phyloP scores from a whole-genome alignment of 768 basidiomycete genomes.

The Suillus variegatus region DNA sequence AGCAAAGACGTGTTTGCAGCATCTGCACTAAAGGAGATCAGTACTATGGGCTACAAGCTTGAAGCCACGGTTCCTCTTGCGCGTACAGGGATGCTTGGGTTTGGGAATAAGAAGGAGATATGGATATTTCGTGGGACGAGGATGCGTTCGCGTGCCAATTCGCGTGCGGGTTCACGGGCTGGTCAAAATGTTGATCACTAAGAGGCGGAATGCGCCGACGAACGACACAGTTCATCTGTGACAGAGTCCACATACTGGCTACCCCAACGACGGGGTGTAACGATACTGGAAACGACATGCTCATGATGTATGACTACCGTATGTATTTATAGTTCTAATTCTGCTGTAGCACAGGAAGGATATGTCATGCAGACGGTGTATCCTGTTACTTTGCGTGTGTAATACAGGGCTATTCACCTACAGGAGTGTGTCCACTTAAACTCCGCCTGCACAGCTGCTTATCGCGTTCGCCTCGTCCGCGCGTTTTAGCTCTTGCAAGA shows the following conservation, averaged over 20 bases:
- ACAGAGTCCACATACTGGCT: not conserved
- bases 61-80: constrained; percentile 69
- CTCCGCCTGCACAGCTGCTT: not conserved
- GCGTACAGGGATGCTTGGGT: constrained; percentile 35
- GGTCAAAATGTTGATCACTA: not conserved
- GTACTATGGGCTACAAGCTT: constrained; percentile 57
- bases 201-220: not conserved
- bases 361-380: not conserved
- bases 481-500: too few relatives aligned
- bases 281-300: not conserved
- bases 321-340: constrained; percentile 8
- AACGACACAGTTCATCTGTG: not conserved
- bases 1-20: constrained; percentile 60
- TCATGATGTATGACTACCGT: not conserved
- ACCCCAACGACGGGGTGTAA: not conserved
- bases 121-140: constrained; percentile 60
- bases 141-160: constrained; percentile 30
- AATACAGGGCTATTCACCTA: not conserved
- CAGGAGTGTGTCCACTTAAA: not conserved
- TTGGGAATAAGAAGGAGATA: constrained; percentile 53
- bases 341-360: not conserved
- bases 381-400: not conserved
- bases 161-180: constrained; percentile 19
- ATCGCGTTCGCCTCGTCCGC: too few relatives aligned
- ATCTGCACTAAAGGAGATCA: constrained; percentile 62